Evolutionary conservation across 805 yeast species (phyloP).

Genomic region (Schwanniomyces occidentalis): DNA sequence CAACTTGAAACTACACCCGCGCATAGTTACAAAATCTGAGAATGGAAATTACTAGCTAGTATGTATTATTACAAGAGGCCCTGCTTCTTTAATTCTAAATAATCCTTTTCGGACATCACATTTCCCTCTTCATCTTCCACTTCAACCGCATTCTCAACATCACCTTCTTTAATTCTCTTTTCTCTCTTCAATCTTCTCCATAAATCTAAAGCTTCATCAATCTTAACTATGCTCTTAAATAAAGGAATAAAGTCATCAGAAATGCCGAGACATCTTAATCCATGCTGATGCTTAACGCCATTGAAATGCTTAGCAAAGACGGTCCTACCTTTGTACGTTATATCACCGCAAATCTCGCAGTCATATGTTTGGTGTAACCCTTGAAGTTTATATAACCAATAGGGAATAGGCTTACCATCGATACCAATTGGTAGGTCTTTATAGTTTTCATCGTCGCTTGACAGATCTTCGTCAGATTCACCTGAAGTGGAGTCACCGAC

Average conservation of each 20-base stretch:
- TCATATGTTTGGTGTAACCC: conserved; percentile 71
- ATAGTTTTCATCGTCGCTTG: conserved; percentile 44
- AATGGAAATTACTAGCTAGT: neutral
- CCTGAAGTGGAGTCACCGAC: conserved; percentile 25
- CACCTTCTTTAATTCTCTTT: conserved; percentile 35
- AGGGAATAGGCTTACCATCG: conserved; percentile 91
- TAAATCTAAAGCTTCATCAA: conserved; percentile 66
- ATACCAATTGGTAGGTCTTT: conserved; percentile 75
- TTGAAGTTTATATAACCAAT: conserved; percentile 87
- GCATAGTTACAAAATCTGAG: too few species aligned
- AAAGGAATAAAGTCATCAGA: conserved; percentile 40
- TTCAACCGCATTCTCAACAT: conserved; percentile 61
- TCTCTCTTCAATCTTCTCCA: conserved; percentile 48
- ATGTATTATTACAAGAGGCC: conserved; percentile 59
- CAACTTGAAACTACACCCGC: too few species aligned
- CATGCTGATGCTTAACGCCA: conserved; percentile 69
- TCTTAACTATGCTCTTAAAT: conserved; percentile 64
- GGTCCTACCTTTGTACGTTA: conserved; percentile 68
- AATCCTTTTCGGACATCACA: conserved; percentile 82
- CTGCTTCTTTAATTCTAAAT: conserved; percentile 82
- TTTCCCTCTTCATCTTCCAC: conserved; percentile 94
- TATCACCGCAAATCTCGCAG: conserved; percentile 88
- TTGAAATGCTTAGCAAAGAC: conserved; percentile 74
- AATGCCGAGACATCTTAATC: conserved; percentile 75
- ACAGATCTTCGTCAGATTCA: conserved; percentile 19